Evolutionary conservation across 106 monocot genomes (phyloP).

Genomic region (Phalaenopsis aphrodite): DNA sequence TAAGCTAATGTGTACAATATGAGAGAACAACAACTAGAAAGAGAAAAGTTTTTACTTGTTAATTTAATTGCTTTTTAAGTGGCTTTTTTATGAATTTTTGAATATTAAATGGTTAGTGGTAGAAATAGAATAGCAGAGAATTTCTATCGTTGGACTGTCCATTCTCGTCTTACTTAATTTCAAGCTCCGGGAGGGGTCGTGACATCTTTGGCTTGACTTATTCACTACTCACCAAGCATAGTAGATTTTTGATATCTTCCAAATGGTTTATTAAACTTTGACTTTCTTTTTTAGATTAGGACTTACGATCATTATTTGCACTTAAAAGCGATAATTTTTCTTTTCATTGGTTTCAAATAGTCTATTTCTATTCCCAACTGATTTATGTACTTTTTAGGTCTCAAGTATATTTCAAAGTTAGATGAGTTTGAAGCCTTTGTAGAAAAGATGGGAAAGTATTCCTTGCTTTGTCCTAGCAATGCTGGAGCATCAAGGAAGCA

Average conservation of each 20-base stretch:
- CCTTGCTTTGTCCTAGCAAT: conserved; percentile 37
- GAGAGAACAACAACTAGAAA: too few species aligned
- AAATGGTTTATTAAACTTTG: neutral
- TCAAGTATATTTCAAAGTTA: conserved; percentile 79
- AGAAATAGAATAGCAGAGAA: too few species aligned
- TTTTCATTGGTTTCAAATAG: neutral
- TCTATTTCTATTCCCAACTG: neutral
- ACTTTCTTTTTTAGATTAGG: neutral
- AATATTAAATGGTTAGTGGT: too few species aligned
- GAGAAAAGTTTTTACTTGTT: too few species aligned
- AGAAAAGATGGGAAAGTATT: conserved; percentile 68
- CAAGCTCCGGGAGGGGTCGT: too few species aligned
- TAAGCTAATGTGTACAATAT: too few species aligned
- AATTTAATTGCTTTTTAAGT: too few species aligned
- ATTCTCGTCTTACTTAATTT: too few species aligned
- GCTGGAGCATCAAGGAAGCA: conserved; percentile 36
- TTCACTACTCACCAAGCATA: neutral
- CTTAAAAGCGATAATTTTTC: neutral
- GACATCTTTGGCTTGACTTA: neutral
- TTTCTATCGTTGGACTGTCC: too few species aligned
- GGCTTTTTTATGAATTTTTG: too few species aligned
- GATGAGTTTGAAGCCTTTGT: conserved; percentile 90
- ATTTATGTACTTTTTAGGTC: conserved; percentile 35
- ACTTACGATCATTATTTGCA: neutral
- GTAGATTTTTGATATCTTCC: neutral